phyloP scores from a whole-genome alignment of 805 yeast species.

The Starmerella lactis-condensi region DNA sequence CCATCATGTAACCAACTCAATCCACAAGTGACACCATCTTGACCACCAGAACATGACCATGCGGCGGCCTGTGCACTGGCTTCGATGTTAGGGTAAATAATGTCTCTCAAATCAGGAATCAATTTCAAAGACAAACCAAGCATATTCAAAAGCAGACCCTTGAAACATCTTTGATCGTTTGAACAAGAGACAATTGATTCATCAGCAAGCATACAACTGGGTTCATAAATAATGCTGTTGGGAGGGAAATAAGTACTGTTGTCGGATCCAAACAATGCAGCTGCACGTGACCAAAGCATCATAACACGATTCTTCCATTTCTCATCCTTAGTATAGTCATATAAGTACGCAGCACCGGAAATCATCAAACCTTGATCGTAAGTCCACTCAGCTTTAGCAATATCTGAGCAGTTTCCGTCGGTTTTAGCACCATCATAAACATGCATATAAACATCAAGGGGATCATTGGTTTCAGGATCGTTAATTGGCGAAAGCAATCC shows the following conservation, averaged over 20 bases:
- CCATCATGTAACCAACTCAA: slow-evolving; percentile 46
- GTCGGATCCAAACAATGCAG: slow-evolving; percentile 29
- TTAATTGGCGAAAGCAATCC: slow-evolving; percentile 28
- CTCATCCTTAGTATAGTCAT: slow-evolving; percentile 47
- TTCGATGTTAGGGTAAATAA: slow-evolving; percentile 28
- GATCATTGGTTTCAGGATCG: slow-evolving; percentile 27
- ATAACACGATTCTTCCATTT: slow-evolving; percentile 49
- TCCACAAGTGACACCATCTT: slow-evolving; percentile 81
- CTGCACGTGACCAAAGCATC: slow-evolving; percentile 34
- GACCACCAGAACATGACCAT: slow-evolving; percentile 66
- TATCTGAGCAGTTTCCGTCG: slow-evolving; percentile 39
- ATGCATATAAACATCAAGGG: slow-evolving; percentile 10
- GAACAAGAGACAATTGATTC: slow-evolving; percentile 33
- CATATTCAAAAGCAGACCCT: slow-evolving; percentile 61
- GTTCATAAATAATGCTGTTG: slow-evolving; percentile 49
- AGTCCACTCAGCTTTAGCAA: slow-evolving; percentile 56
- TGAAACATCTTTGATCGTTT: slow-evolving; percentile 82
- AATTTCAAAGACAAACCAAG: slow-evolving; percentile 56
- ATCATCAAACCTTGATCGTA: slow-evolving; percentile 69
- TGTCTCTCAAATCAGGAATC: slow-evolving; percentile 34
- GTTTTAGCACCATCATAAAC: slow-evolving; percentile 24
- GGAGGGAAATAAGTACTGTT: slow-evolving; percentile 14
- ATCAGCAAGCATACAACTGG: slow-evolving; percentile 52
- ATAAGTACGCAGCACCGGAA: slow-evolving; percentile 65
- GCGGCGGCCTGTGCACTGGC: slow-evolving; percentile 59